Conservation (phyloP, 441 rosid genomes). For the Metrosideros polymorpha region DNA sequence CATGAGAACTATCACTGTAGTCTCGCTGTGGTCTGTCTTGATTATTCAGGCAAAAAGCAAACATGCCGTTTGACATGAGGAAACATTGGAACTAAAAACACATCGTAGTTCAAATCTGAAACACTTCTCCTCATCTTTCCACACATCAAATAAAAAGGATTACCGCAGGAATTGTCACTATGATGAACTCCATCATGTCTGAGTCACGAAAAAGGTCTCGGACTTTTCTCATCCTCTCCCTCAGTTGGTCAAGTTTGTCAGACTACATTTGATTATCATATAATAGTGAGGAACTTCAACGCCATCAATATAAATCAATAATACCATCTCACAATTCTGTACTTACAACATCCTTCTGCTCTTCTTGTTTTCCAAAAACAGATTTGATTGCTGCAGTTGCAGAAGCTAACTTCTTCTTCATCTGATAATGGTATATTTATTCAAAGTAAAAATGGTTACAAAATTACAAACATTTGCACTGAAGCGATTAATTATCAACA, state of each 20-base stretch:
- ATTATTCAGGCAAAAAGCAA: neutral
- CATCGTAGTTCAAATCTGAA: neutral
- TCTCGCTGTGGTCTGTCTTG: neutral
- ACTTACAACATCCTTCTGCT: constrained; percentile 40
- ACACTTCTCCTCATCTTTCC: neutral
- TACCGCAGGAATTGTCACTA: constrained; percentile 82
- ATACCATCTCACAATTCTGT: neutral
- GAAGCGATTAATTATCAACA: neutral
- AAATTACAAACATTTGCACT: neutral
- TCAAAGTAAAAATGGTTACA: neutral
- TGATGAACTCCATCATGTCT: constrained; percentile 55
- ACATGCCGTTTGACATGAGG: neutral
- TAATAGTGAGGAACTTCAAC: neutral
- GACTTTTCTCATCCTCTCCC: constrained; percentile 62
- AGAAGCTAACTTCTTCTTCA: neutral
- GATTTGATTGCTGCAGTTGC: constrained; percentile 1
- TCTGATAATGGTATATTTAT: neutral
- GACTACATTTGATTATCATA: constrained; percentile 23
- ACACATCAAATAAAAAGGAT: neutral
- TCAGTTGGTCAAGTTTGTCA: constrained; percentile 47
- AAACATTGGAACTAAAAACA: neutral
- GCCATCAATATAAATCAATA: neutral
- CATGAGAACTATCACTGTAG: neutral
- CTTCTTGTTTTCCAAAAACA: constrained; percentile 1
- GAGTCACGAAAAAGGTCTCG: constrained; percentile 52